Evolutionary conservation across 139 green algal species (phyloP).

Genomic region (Auxenochlorella pyrenoidosa): DNA sequence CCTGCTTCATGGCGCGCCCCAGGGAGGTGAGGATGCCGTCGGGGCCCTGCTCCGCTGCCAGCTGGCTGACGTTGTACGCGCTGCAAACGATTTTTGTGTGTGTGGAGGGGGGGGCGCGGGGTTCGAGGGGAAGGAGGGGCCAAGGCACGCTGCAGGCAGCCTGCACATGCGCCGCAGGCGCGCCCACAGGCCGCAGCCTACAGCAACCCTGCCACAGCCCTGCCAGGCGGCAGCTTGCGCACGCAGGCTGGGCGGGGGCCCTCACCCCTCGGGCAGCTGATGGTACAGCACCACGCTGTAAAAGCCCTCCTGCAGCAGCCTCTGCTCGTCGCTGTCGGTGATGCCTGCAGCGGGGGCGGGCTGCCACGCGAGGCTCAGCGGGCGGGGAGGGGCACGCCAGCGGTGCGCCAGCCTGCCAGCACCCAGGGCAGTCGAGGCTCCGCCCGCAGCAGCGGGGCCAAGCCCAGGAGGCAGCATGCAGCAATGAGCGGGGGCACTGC

Average conservation of each 20-base stretch:
- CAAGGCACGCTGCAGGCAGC: neutral
- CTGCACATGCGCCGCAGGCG: neutral
- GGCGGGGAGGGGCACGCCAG: no score
- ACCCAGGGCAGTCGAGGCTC: no score
- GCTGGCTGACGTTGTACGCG: neutral
- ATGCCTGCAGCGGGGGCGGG: neutral
- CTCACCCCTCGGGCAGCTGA: slow-evolving; percentile 24
- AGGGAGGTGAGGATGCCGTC: slow-evolving; percentile 4
- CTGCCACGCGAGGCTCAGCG: neutral
- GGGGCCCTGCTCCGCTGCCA: neutral
- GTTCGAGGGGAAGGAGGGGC: neutral
- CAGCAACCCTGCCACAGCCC: no score
- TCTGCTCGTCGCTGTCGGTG: neutral
- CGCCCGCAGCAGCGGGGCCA: no score
- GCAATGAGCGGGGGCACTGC: no score
- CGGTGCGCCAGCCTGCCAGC: no score
- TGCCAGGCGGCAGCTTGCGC: neutral
- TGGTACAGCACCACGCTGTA: slow-evolving; percentile 12
- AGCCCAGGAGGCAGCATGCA: neutral
- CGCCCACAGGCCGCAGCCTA: neutral
- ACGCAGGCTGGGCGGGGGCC: neutral
- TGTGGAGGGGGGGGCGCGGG: no score
- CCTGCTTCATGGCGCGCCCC: neutral
- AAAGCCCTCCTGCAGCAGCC: slow-evolving; percentile 1
- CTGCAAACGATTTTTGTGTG: no score